Percentiles rank a stretch among this genome's conserved stretches.
phyloP scores from a whole-genome alignment of 2,329 filamentous ascomycete genomes.

The Nigrospora osmanthi region DNA sequence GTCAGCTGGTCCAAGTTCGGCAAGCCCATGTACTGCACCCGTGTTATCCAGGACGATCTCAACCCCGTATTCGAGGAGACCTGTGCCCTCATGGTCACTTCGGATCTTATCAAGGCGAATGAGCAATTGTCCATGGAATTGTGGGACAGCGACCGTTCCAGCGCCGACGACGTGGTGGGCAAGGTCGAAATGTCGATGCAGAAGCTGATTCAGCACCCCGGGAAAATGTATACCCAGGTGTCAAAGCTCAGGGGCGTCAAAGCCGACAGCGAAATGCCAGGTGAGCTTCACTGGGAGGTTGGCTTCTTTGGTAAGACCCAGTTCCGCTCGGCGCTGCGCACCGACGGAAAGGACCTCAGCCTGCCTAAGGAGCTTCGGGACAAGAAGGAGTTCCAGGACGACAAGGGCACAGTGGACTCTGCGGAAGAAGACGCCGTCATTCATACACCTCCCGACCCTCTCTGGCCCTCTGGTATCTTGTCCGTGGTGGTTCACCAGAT shows the following conservation, averaged over 20 bases:
- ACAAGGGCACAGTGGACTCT: slow-evolving; percentile 71
- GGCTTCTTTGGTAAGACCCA: slow-evolving; percentile 90
- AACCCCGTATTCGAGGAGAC: slow-evolving; percentile 92
- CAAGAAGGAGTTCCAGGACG: slow-evolving; percentile 72
- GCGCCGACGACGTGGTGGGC: slow-evolving; percentile 89
- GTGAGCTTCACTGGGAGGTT: slow-evolving; percentile 91
- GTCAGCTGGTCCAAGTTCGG: slow-evolving; percentile 92
- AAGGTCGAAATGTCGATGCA: slow-evolving; percentile 92
- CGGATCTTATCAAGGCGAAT: slow-evolving; percentile 85
- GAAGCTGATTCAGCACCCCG: slow-evolving; percentile 89
- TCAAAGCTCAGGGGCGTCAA: slow-evolving; percentile 79
- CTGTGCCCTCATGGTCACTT: slow-evolving; percentile 75
- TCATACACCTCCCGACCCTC: slow-evolving; percentile 87
- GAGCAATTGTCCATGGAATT: slow-evolving; percentile 90
- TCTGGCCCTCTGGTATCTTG: slow-evolving; percentile 88
- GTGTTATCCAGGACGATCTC: slow-evolving; percentile 89
- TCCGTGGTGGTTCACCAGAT: slow-evolving; percentile 89
- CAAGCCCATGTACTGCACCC: slow-evolving; percentile 95
- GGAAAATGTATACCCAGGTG: slow-evolving; percentile 84
- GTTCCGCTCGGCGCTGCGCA: slow-evolving; percentile 75
- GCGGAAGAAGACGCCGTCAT: slow-evolving; percentile 76
- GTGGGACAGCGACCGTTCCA: slow-evolving; percentile 91
- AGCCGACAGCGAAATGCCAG: slow-evolving; percentile 81
- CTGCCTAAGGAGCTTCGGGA: slow-evolving; percentile 68
- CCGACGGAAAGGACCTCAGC: slow-evolving; percentile 75